Evolutionary conservation across 116 monocot genomes (phyloP).

Genomic region (Cymodocea nodosa): DNA sequence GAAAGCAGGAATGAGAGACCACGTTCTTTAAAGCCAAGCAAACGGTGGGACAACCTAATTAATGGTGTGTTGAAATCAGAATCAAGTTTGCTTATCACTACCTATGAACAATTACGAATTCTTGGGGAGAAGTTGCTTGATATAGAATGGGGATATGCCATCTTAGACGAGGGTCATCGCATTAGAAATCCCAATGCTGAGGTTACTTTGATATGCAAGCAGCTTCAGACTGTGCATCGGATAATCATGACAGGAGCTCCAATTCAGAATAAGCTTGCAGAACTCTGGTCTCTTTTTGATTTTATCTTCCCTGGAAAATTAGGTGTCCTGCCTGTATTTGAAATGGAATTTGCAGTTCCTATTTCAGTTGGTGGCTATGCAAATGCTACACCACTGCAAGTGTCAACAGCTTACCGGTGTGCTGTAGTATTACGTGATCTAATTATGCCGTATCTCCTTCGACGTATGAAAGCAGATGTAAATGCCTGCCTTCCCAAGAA

Average conservation of each 20-base stretch:
- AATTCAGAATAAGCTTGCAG: conserved; percentile 90
- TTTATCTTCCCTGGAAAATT: conserved; percentile 96
- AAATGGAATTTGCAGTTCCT: conserved; percentile 82
- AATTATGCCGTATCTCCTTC: conserved; percentile 87
- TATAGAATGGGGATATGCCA: conserved; percentile 87
- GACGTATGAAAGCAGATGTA: conserved; percentile 92
- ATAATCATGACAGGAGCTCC: conserved; percentile 98
- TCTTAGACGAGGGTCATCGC: conserved; percentile 91
- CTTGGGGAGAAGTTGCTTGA: conserved; percentile 76
- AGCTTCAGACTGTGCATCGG: conserved; percentile 82
- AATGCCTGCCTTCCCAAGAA: conserved; percentile 86
- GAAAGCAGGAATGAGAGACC: conserved; percentile 29
- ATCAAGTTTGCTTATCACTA: conserved; percentile 73
- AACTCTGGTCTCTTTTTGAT: conserved; percentile 97
- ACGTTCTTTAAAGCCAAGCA: conserved; percentile 17
- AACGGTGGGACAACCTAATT: conserved; percentile 68
- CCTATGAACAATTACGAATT: conserved; percentile 82
- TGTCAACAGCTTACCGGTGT: conserved; percentile 93
- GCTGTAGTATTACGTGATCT: conserved; percentile 85
- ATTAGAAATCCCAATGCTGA: conserved; percentile 98
- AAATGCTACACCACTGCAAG: conserved; percentile 93
- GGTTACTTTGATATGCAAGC: conserved; percentile 83
- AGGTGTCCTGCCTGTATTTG: conserved; percentile 91
- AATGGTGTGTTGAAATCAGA: conserved; percentile 41
- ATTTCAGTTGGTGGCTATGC: conserved; percentile 92